Base-by-base conservation (phyloP, 495 filamentous ascomycete species). In the Cryomyces minteri region DNA sequence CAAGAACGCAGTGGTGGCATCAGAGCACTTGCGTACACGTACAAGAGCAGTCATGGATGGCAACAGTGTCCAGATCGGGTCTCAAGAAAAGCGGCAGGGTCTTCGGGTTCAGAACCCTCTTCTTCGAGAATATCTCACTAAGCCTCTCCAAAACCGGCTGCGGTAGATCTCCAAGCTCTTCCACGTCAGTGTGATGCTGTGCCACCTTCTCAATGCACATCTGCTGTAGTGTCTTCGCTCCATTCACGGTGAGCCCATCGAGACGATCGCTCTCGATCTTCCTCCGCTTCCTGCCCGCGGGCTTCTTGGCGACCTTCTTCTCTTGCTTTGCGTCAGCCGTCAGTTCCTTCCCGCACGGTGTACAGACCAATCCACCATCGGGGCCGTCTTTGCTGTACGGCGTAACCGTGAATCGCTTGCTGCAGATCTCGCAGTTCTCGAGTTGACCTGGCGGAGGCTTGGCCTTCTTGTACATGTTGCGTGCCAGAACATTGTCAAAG, bases 351-450 rank as follows among this genome's bases (percentile, higher is more conserved):
- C 87, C 82, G 54, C 90, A 98, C 43, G 81, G 77, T 0, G 66
- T 66, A 59, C 90, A 98, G 9, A 98, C 68, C 14, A 98, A 63
- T 12, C 87, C 88, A 1, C 87, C 87, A 12, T 79, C 68, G 0
- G 82, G 80, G 10, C 81, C 82, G n/a, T 76, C 71, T 52, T 84
- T 82, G 51, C 78, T 82, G 58, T 98, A 98, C 0, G 86, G 65
- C 0, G 90, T 95, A 30, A 98, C 90, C 0, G 86, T 94, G 56
- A 98, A 98, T 28, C 90, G 78, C 54, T 84, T 88, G 25, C 74
- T 69, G 57, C 90, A 98, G 5, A 73, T 62, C 40, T 83, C 85
- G 53, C 90, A 98, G 52, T 94, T 88, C 30, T 79, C 84, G 48
- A 85, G 72, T 60, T 98, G 90, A 2, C 85, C 88, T 0, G 90